Evolutionary conservation across 306 rosid species (phyloP), one percentile per base, ranked within the genome.

Genomic region (Glycyrrhiza uralensis): DNA sequence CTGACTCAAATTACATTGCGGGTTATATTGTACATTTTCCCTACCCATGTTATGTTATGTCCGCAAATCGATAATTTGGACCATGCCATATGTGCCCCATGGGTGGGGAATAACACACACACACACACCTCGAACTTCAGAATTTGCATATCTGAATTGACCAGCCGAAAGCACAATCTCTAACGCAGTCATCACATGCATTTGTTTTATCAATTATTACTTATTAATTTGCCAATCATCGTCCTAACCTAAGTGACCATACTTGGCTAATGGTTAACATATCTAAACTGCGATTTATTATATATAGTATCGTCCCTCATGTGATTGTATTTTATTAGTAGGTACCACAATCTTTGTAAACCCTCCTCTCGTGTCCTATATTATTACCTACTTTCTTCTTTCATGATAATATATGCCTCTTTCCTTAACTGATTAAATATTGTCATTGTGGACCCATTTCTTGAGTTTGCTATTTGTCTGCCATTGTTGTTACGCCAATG

Each of bases 81-180:
- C 52, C 42, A 66, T 65, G 28, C 10, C 4, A 28, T 47, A 68
- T 68, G 76, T 39, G 76, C n/a, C n/a, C n/a, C n/a, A n/a, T n/a
- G n/a, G n/a, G n/a, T n/a, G n/a, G n/a, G n/a, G n/a, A n/a, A n/a
- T n/a, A n/a, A n/a, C n/a, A n/a, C n/a, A n/a, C n/a, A n/a, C n/a
- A n/a, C n/a, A n/a, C n/a, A n/a, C n/a, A n/a, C n/a, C n/a, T n/a
- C n/a, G 6, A 52, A 22, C 11, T 23, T 69, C 0, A 20, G 13
- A 15, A 51, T 33, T 33, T 68, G 36, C 18, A 9, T 15, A 24
- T 23, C 61, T 70, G 50, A 20, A 55, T 71, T 71, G 55, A 39
- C 76, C 76, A 23, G 52, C 75, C 75, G 15, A 69, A 68, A 68
- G 60, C 60, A 30, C 46, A 30, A 12, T 22, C 11, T 69, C 64